A percentile compares a stretch with the other conserved stretches of the same genome.
phyloP scores from a whole-genome alignment of 2,329 filamentous ascomycete species.

The Colletotrichum chrysophilum region DNA sequence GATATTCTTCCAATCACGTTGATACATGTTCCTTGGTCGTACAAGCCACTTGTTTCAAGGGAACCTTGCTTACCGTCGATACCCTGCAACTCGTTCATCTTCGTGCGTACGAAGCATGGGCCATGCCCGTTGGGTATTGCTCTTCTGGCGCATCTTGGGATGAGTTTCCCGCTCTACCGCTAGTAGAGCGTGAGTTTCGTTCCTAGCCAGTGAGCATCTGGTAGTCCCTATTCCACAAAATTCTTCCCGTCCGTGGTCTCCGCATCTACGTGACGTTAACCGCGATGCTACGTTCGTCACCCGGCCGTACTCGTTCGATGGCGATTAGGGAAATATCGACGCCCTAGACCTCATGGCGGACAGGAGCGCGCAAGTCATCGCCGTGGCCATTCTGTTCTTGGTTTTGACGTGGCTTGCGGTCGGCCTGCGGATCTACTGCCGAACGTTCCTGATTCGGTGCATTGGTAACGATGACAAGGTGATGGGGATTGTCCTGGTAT shows the following conservation, averaged over 20 bases:
- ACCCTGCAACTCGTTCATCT: neutral
- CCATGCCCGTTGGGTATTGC: neutral
- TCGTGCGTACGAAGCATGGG: neutral
- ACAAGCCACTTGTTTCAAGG: neutral
- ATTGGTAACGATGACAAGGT: conserved; percentile 37
- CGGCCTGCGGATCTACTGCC: conserved; percentile 34
- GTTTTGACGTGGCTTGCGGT: conserved; percentile 35
- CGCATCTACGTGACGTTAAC: neutral
- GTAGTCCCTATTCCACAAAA: no score
- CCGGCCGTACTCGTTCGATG: neutral
- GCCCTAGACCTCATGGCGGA: conserved; percentile 3
- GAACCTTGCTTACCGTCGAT: neutral
- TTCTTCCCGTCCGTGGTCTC: neutral
- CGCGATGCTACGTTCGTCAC: neutral
- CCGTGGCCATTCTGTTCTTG: conserved; percentile 33
- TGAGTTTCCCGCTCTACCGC: neutral
- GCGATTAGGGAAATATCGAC: neutral
- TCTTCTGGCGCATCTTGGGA: neutral
- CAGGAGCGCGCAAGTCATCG: conserved; percentile 27
- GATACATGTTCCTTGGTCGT: neutral
- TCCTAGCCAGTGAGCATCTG: neutral
- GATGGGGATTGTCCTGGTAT: conserved; percentile 33
- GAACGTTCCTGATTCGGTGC: conserved; percentile 33
- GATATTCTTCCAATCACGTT: neutral
- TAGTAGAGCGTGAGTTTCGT: neutral